phyloP scores from a whole-genome alignment of 208 protist species.

The Vickermania spadyakhi region DNA sequence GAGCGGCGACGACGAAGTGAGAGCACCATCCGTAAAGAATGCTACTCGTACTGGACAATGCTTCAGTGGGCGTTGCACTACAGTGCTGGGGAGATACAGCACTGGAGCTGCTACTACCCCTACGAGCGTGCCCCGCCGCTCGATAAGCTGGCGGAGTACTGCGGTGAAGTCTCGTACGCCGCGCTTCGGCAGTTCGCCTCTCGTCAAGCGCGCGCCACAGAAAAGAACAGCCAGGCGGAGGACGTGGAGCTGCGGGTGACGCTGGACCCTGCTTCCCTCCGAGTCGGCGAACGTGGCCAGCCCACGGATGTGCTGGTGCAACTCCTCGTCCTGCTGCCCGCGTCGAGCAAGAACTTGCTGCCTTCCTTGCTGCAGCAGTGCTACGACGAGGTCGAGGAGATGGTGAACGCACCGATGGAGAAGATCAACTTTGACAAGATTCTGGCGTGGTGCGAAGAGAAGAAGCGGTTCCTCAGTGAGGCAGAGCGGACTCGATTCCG shows the following conservation, averaged over 20 bases:
- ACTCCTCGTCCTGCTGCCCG: constrained; percentile 65
- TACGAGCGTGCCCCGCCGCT: constrained; percentile 59
- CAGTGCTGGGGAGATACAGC: constrained; percentile 67
- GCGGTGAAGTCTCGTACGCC: constrained; percentile 67
- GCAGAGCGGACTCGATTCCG: constrained; percentile 68
- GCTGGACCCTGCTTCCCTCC: background rate
- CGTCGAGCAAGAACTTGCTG: constrained; percentile 42
- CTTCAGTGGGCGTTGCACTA: constrained; percentile 88
- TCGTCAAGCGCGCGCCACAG: constrained; percentile 11
- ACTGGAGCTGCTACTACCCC: constrained; percentile 87
- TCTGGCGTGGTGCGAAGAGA: constrained; percentile 53
- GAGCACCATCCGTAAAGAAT: constrained; percentile 39
- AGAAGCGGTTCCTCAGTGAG: constrained; percentile 48
- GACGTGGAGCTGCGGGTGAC: constrained; percentile 2
- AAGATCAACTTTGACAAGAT: constrained; percentile 57
- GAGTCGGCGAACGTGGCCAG: constrained; percentile 5
- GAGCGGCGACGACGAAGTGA: constrained; percentile 31
- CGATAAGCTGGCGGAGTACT: constrained; percentile 63
- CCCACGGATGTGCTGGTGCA: constrained; percentile 78
- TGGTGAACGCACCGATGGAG: constrained; percentile 62
- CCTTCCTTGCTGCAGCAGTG: constrained; percentile 41
- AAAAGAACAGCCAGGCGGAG: constrained; percentile 8
- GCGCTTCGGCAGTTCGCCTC: constrained; percentile 43
- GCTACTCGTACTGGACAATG: constrained; percentile 88
- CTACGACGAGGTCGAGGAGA: constrained; percentile 51